Base-by-base conservation (phyloP, 2,329 filamentous ascomycete species). In the Sporothrix sp. region DNA sequence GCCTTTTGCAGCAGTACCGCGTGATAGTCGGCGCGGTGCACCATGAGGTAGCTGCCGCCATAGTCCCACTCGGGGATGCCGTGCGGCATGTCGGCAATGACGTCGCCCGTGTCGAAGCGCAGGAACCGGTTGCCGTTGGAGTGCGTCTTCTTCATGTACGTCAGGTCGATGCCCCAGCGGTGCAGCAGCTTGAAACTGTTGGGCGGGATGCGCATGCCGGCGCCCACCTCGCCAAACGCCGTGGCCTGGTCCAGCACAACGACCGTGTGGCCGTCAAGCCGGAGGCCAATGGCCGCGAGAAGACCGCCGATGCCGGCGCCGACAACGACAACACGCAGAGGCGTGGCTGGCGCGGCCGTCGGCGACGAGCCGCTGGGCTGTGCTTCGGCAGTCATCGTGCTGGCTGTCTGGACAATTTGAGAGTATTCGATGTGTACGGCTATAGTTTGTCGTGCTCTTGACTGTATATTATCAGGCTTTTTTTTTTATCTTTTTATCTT, bases 21-120 rank as follows among this genome's bases (percentile, higher is more conserved):
- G 50, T 65, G 62, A n/a, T 66, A 59, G 47, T 65, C 63, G 16
- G 62, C 65, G n/a, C 64, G 62, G 51, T 66, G 65, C 8, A 65
- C 61, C 7, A 65, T 56, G 25, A 64, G 63, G 42, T 66, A 67
- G 1, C 63, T 64, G 23, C 62, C 64, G 6, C 60, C 65, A 43
- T 63, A 59, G 3, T 52, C 53, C 39, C 58, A 53, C 16, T 59
- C 56, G 36, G 59, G 52, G 38, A 57, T 48, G 16, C 55, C 54
- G 35, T 62, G 62, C 6, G 49, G 49, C 49, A 46, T 47, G 44
- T 48, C 37, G 33, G 40, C 46, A 9, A 48, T 36, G 16, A 32
- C 28, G 0, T 13, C n/a, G 33, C 51, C 51, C 18, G 36, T 27
- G 51, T 49, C 46, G 44, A 36, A 48, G 25, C 46, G 39, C 27